Evolutionary conservation across 805 yeast species (phyloP), one percentile per base, ranked within the genome.

Genomic region (Myxozyma geophila): DNA sequence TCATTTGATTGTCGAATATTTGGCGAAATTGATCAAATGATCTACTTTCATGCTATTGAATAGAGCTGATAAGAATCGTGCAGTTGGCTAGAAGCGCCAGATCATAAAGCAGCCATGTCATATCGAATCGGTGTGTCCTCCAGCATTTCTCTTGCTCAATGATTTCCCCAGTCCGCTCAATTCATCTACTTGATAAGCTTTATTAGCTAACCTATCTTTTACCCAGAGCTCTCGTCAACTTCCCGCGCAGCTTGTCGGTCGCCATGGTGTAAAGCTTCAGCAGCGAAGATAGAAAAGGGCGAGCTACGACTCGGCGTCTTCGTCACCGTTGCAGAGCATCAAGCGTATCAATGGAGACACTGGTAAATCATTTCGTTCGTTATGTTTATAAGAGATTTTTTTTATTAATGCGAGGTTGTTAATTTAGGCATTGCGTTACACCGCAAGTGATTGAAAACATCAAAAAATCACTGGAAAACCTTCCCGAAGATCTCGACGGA

Each of bases 311-410:
- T 67, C 5, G 70, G 70, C 5, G 65, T 58, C 19, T 67, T 63
- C 43, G 61, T 67, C 36, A 58, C 60, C 19, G 48, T 39, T 15
- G 63, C 43, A 23, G 58, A 65, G 28, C 54, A 44, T 50, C 70
- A 67, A 56, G 36, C 61, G 7, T 67, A 64, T 66, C 62, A 62
- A 50, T 67, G 70, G 70, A n/a, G 69, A 39, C 70, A 67, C 49
- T 67, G 70, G 70, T 67, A 58, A 8, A 39, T 21, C 54, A n/a
- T 37, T 21, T 10, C 23, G 2, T 39, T 35, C 10, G 13, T 17
- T 28, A 33, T 12, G 52, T 8, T 56, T 23, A 12, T 23, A 15
- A 37, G 44, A n/a, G 13, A 15, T 54, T 19, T 40, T 17, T 6
- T n/a, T 48, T 37, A 28, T 36, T 15, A 39, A 35, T 28, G 28